A percentile compares a stretch with the other conserved stretches of the same genome.
These are phyloP conservation scores for Candida manassasensis DNA, from an alignment of 805 yeast species.

Conservation along the genomic window DNA sequence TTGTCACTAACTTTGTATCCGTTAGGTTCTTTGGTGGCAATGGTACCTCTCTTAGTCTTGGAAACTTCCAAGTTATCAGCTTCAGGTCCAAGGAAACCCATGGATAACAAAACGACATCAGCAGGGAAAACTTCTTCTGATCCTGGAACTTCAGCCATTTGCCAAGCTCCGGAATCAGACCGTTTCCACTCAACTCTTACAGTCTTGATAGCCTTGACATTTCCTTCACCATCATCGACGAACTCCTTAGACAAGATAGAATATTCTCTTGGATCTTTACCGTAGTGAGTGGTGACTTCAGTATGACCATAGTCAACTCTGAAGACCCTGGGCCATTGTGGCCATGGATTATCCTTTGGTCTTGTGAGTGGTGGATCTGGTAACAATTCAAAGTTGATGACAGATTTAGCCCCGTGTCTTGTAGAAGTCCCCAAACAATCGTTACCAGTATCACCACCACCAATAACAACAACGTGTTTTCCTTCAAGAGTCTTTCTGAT, in stretches of 20 bases:
- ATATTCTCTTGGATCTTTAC: slow-evolving; percentile 96
- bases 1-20: slow-evolving; percentile 72
- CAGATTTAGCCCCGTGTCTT: slow-evolving; percentile 95
- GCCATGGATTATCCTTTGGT: slow-evolving; percentile 98
- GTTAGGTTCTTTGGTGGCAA: slow-evolving; percentile 55
- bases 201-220: slow-evolving; percentile 91
- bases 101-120: slow-evolving; percentile 85
- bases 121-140: slow-evolving; percentile 94
- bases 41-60: slow-evolving; percentile 82
- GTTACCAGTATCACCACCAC: slow-evolving; percentile 99
- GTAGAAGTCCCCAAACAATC: slow-evolving; percentile 97
- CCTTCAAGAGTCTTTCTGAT: slow-evolving; percentile 70
- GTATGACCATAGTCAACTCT: slow-evolving; percentile 97
- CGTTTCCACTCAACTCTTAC: slow-evolving; percentile 98
- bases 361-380: slow-evolving; percentile 87
- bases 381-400: slow-evolving; percentile 86
- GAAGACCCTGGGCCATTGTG: slow-evolving; percentile 98
- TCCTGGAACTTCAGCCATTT: slow-evolving; percentile 96
- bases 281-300: slow-evolving; percentile 91
- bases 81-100: slow-evolving; percentile 98
- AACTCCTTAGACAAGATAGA: slow-evolving; percentile 93
- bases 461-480: slow-evolving; percentile 91
- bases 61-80: slow-evolving; percentile 63
- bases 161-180: slow-evolving; percentile 96
- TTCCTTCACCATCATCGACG: slow-evolving; percentile 90